phyloP scores from a whole-genome alignment of 371 early-diverging fungal genomes.

The Actinomortierella ambigua region DNA sequence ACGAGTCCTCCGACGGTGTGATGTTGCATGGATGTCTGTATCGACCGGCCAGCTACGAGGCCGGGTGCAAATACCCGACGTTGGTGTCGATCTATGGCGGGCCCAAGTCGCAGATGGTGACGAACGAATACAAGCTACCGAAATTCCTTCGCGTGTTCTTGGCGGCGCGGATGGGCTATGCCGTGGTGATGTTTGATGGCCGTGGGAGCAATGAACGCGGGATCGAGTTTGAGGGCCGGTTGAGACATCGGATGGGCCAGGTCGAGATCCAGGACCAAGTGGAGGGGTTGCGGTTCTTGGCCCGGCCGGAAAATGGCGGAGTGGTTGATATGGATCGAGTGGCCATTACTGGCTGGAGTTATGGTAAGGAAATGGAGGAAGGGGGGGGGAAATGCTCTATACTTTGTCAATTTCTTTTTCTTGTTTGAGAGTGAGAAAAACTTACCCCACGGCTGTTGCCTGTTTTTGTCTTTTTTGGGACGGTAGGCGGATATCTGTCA shows the following conservation, averaged over 20 bases:
- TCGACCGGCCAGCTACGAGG: conserved; percentile 57
- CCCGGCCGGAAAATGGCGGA: conserved; percentile 53
- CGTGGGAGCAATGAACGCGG: conserved; percentile 80
- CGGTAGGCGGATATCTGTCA: conserved; percentile 71
- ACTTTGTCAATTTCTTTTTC: not conserved
- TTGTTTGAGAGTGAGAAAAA: not conserved
- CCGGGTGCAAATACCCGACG: conserved; percentile 60
- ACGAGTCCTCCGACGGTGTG: conserved; percentile 42
- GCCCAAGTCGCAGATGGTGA: conserved; percentile 69
- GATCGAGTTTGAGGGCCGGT: conserved; percentile 62
- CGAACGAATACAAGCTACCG: conserved; percentile 74
- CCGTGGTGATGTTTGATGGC: conserved; percentile 76
- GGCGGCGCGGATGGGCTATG: conserved; percentile 68
- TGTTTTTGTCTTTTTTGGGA: not conserved
- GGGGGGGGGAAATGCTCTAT: no score
- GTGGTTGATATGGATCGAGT: conserved; percentile 64
- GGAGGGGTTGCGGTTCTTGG: conserved; percentile 62
- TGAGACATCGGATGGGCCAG: conserved; percentile 60
- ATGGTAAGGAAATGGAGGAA: no score
- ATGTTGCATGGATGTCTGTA: conserved; percentile 68
- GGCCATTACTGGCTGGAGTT: conserved; percentile 76
- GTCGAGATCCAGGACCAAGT: conserved; percentile 78
- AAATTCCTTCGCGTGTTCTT: conserved; percentile 66
- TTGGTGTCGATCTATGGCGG: conserved; percentile 69
- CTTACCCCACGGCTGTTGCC: not conserved